Conservation (phyloP, 441 rosid species). For the Corymbia citriodora region DNA sequence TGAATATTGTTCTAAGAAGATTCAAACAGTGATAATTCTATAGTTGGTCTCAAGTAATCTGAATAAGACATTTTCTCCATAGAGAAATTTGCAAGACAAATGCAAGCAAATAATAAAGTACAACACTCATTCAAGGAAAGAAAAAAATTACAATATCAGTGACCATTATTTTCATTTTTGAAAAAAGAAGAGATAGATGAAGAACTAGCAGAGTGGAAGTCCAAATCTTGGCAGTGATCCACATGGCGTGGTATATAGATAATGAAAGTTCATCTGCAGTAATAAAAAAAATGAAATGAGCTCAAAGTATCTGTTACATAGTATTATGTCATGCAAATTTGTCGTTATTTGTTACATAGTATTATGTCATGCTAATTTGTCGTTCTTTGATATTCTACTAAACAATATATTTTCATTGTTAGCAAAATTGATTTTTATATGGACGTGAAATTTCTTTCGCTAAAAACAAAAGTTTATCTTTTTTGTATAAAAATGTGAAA, state of each 20-base stretch:
- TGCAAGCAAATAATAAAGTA: background rate
- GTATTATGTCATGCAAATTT: background rate
- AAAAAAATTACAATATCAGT: background rate
- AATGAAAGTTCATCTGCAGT: background rate
- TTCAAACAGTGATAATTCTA: background rate
- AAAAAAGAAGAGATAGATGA: background rate
- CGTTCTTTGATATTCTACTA: background rate
- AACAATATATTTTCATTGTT: background rate
- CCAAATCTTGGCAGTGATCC: background rate
- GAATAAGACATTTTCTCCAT: background rate
- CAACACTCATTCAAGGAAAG: background rate
- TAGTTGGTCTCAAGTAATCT: background rate
- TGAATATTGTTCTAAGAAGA: too few relatives aligned
- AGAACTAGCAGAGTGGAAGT: background rate
- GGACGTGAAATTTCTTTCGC: background rate
- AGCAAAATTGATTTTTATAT: background rate
- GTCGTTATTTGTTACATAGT: background rate
- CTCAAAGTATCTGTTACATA: background rate
- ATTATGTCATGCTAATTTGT: background rate
- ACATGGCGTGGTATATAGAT: background rate
- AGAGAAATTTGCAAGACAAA: background rate
- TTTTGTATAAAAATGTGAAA: background rate
- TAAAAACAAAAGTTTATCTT: background rate
- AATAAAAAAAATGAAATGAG: background rate
- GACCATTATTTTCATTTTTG: background rate